Evolutionary conservation across 192 early-diverging fungal species (phyloP).

Genomic region (Neocallimastix lanati): DNA sequence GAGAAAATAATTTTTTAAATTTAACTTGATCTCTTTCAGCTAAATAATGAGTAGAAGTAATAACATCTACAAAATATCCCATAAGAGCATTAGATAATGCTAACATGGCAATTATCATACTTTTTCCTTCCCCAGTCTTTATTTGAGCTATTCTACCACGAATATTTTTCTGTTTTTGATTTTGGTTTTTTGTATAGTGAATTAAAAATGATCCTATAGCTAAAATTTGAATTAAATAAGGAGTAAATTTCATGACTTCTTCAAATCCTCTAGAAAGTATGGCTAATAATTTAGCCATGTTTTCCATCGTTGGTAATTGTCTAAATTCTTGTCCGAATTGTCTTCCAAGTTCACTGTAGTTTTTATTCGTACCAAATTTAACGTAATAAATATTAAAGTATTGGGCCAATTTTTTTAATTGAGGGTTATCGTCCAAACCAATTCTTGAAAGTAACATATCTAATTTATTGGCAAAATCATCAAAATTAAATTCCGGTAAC

Average conservation of each 20-base stretch:
- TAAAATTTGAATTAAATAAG: not conserved
- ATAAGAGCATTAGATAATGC: not conserved
- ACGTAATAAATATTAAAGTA: not conserved
- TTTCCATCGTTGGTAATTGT: not conserved
- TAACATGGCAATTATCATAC: not conserved
- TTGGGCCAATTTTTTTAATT: not conserved
- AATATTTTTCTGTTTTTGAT: too few species aligned
- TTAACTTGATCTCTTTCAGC: not conserved
- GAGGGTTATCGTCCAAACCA: not conserved
- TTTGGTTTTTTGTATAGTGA: not conserved
- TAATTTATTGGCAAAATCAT: not conserved
- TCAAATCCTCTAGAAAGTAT: not conserved
- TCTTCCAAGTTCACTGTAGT: not conserved
- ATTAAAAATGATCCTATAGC: not conserved
- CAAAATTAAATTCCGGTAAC: not conserved
- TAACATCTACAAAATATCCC: not conserved
- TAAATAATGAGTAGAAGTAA: not conserved
- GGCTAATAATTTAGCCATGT: not conserved
- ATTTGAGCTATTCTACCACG: not conserved
- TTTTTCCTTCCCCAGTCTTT: not conserved
- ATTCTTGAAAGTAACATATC: not conserved
- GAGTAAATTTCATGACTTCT: not conserved
- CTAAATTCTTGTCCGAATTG: not conserved
- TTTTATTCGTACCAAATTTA: not conserved
- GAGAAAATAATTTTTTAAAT: not conserved